phyloP scores from a whole-genome alignment of 305 asterid species.

The Lippia alba region DNA sequence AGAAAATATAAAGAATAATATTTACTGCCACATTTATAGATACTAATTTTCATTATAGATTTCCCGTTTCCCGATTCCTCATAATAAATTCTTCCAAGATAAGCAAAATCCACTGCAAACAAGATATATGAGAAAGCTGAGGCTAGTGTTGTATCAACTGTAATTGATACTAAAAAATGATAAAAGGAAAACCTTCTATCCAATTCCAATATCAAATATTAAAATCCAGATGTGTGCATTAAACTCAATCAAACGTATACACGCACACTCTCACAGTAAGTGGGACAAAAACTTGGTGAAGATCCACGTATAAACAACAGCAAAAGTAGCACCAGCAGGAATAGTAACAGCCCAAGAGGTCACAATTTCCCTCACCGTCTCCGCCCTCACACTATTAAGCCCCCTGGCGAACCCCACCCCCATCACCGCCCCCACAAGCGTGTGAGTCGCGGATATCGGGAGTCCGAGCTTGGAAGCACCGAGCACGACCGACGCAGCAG shows the following conservation, averaged over 20 bases:
- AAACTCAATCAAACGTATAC: neutral
- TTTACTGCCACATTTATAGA: no score
- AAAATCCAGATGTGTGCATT: conserved; percentile 18
- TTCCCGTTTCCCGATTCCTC: no score
- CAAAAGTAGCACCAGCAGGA: conserved; percentile 80
- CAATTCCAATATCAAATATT: neutral
- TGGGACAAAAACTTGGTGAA: conserved; percentile 68
- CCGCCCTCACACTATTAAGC: conserved; percentile 86
- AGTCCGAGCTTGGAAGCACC: conserved; percentile 85
- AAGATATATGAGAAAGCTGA: neutral
- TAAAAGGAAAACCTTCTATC: conserved; percentile 4
- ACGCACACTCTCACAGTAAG: conserved; percentile 46
- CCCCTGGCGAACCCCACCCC: conserved; percentile 96
- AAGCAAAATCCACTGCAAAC: neutral
- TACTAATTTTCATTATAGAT: no score
- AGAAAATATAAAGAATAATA: no score
- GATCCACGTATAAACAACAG: conserved; percentile 82
- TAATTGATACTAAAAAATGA: neutral
- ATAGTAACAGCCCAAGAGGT: conserved; percentile 91
- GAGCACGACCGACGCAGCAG: conserved; percentile 91
- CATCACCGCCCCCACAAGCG: conserved; percentile 96
- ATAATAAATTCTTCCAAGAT: no score
- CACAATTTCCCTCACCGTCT: conserved; percentile 86
- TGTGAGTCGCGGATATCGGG: conserved; percentile 93
- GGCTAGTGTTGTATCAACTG: conserved; percentile 25